Base-by-base conservation (phyloP, 768 basidiomycete genomes). In the Naematelia aurantialba region DNA sequence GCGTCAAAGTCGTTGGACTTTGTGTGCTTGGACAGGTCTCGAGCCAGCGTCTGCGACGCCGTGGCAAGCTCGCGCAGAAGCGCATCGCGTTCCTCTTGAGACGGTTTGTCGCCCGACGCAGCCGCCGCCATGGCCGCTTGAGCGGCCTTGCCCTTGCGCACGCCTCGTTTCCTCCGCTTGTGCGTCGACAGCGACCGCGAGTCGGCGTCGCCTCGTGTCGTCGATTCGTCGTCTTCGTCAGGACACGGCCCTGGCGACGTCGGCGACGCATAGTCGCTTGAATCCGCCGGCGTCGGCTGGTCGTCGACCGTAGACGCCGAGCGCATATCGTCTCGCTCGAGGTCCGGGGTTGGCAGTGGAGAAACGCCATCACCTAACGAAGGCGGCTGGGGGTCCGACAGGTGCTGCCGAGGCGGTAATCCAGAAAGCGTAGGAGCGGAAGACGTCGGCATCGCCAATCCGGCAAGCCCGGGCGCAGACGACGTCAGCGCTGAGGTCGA, bases 81-180 rank as follows among this genome's bases (percentile, higher is more conserved):
- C 4, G 69, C 73, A 58, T 75, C 75, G 17, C 67, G 67, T 45
- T 74, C 69, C 17, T 61, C 65, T 22, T 66, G 58, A 12, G 71
- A 58, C 4, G 84, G 85, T 55, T 82, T 81, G 58, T 87, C 85
- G 30, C 46, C 58, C n/a, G 55, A 52, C 8, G 78, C 71, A n/a
- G 77, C 65, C 17, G 74, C 72, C 12, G 75, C 74, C 1, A 68
- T 61, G 21, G 77, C 77, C 14, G 71, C 75, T 44, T 70, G 68
- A 12, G 68, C 87, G 83, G 75, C 72, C 78, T 88, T 89, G 70
- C 87, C 87, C 79, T 89, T 92, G 53, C 92, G 83, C 1, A 86
- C 84, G 42, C 91, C 91, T 52, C 91, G 83, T 77, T 89, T 92
- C 58, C 89, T 83, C 25, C 89, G 82, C 78, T 87, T 91, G 74